Conservation (phyloP, 1,139 yeast genomes). For the Kodamaea plutei region DNA sequence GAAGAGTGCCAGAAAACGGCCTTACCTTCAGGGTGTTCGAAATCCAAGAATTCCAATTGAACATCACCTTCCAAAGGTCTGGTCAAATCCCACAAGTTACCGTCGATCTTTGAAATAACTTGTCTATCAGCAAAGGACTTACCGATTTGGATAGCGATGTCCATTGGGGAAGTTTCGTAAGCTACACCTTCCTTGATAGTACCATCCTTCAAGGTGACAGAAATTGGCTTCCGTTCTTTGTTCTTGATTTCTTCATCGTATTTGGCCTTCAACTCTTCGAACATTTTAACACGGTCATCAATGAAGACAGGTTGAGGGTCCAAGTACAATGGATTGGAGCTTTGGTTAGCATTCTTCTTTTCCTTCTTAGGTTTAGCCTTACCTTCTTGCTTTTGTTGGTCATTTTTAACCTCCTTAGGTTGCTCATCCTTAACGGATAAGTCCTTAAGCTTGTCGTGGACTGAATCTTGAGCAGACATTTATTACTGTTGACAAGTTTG, state of each 20-base stretch:
- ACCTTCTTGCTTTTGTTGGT: constrained; percentile 11
- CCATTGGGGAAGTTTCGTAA: constrained; percentile 88
- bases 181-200: constrained; percentile 70
- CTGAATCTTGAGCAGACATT: constrained; percentile 16
- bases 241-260: constrained; percentile 69
- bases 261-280: constrained; percentile 75
- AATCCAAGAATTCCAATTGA: constrained; percentile 64
- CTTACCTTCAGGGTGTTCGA: constrained; percentile 80
- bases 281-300: constrained; percentile 71
- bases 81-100: constrained; percentile 85
- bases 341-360: constrained; percentile 24
- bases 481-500: too few relatives aligned
- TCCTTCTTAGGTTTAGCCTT: constrained; percentile 28
- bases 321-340: constrained; percentile 42
- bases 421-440: constrained; percentile 38
- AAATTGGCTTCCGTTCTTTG: constrained; percentile 56
- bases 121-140: constrained; percentile 80
- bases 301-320: constrained; percentile 83
- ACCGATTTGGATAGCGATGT: constrained; percentile 79
- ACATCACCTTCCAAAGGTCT: constrained; percentile 84
- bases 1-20: constrained; percentile 98
- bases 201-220: constrained; percentile 85
- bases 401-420: constrained; percentile 19
- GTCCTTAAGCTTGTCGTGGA: constrained; percentile 52
- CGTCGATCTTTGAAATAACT: constrained; percentile 88